Conservation (phyloP, 2,329 filamentous ascomycete genomes). For the Aureobasidium zeae region DNA sequence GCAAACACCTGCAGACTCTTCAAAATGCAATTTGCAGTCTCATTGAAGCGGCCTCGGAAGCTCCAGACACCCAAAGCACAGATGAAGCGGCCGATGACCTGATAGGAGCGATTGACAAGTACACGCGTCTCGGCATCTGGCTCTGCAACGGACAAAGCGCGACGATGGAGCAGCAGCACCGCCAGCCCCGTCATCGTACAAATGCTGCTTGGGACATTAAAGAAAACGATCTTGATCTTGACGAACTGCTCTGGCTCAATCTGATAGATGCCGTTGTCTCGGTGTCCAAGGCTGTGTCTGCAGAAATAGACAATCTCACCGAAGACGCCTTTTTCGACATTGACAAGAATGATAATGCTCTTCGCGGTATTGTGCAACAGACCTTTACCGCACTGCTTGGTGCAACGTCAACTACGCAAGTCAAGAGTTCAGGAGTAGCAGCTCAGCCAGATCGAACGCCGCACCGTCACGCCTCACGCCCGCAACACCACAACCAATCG, state of each 20-base stretch:
- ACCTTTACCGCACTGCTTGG: slow-evolving; percentile 18
- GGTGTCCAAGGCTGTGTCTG: slow-evolving; percentile 38
- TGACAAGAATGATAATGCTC: slow-evolving; percentile 60
- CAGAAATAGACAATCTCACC: slow-evolving; percentile 31
- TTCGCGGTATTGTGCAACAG: slow-evolving; percentile 16
- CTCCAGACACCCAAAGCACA: slow-evolving; percentile 47
- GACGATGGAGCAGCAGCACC: slow-evolving; percentile 21
- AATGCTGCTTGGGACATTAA: slow-evolving; percentile 38
- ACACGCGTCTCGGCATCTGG: slow-evolving; percentile 89
- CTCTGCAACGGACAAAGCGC: slow-evolving; percentile 74
- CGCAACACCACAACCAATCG: slow-evolving; percentile 33
- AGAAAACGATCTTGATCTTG: slow-evolving; percentile 48
- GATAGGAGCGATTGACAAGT: slow-evolving; percentile 73
- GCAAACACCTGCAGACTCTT: slow-evolving; percentile 70
- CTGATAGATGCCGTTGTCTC: slow-evolving; percentile 54
- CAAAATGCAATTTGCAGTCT: slow-evolving; percentile 70
- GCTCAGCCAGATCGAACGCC: slow-evolving; percentile 20
- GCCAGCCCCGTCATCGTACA: slow-evolving; percentile 27
- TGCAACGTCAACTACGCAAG: slow-evolving; percentile 13
- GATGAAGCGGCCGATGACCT: slow-evolving; percentile 64
- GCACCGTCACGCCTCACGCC: not conserved
- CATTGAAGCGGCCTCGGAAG: slow-evolving; percentile 51
- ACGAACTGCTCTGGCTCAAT: slow-evolving; percentile 58
- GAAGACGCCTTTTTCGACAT: slow-evolving; percentile 13
- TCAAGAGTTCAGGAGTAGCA: slow-evolving; percentile 20